Conservation (phyloP, 1,284 basidiomycete genomes). For the Ceratobasidium sp. region DNA sequence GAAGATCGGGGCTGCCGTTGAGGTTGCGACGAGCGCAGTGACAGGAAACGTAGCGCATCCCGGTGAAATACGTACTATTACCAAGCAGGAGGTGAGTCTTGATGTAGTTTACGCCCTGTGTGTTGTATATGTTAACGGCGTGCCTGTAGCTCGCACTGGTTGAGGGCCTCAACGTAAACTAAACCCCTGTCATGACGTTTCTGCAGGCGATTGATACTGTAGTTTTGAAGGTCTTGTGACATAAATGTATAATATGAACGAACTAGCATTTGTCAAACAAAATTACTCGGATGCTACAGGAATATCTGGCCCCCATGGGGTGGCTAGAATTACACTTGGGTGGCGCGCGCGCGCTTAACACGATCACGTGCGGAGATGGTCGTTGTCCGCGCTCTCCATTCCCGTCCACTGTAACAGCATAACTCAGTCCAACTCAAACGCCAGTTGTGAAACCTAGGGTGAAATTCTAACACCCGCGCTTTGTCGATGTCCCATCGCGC, state of each 20-base stretch:
- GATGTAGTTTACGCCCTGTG: no score
- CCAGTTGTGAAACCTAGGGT: no score
- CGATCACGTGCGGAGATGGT: conserved; percentile 37
- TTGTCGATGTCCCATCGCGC: conserved; percentile 12
- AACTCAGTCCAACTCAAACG: no score
- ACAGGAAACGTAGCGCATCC: conserved; percentile 71
- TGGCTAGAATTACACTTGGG: not conserved
- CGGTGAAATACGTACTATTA: conserved; percentile 74
- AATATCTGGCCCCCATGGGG: no score
- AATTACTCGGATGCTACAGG: not conserved
- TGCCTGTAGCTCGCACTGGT: conserved; percentile 43
- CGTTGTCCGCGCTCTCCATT: no score
- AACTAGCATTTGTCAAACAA: no score
- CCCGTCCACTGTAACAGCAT: no score
- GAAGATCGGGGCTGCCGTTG: conserved; percentile 62
- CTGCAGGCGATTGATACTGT: not conserved
- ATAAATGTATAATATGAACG: not conserved
- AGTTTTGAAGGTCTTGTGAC: not conserved
- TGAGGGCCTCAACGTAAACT: conserved; percentile 32
- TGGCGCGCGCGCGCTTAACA: conserved; percentile 23
- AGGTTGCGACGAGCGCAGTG: conserved; percentile 69
- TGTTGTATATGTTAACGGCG: not conserved
- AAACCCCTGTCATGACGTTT: not conserved
- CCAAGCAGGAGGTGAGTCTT: conserved; percentile 68
- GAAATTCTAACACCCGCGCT: not conserved